Evolutionary conservation across 2,329 filamentous ascomycete genomes (phyloP).

Genomic region (Monosporascus sp.): DNA sequence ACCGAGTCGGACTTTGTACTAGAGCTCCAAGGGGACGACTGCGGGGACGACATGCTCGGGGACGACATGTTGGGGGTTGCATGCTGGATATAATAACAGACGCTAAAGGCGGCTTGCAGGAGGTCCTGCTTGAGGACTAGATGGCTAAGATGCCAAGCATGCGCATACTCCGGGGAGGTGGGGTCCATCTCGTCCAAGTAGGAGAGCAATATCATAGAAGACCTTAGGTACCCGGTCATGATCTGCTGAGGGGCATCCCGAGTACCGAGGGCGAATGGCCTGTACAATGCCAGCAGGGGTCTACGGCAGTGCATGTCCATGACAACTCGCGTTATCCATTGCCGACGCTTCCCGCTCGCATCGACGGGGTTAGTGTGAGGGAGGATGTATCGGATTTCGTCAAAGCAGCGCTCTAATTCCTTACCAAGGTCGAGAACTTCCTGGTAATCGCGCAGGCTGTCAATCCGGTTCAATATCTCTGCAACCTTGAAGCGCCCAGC

Average conservation of each 20-base stretch:
- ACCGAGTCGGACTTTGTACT: slow-evolving; percentile 12
- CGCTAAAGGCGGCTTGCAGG: slow-evolving; percentile 47
- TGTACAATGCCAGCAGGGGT: slow-evolving; percentile 47
- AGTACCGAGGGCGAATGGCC: slow-evolving; percentile 49
- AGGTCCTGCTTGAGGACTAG: slow-evolving; percentile 49
- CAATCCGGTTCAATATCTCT: slow-evolving; percentile 45
- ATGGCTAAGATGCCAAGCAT: slow-evolving; percentile 47
- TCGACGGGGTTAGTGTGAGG: slow-evolving; percentile 39
- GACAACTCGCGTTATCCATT: slow-evolving; percentile 45
- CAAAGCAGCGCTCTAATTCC: slow-evolving; percentile 48
- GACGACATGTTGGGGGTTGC: slow-evolving; percentile 11
- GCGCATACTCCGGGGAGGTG: slow-evolving; percentile 37
- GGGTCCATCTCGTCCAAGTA: slow-evolving; percentile 51
- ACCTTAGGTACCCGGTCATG: slow-evolving; percentile 45
- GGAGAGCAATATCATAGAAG: slow-evolving; percentile 49
- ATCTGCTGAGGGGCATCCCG: slow-evolving; percentile 46
- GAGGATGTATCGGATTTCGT: slow-evolving; percentile 49
- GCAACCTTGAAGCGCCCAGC: slow-evolving; percentile 43
- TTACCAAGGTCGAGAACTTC: slow-evolving; percentile 48
- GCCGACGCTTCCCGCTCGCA: slow-evolving; percentile 39
- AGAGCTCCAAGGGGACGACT: slow-evolving; percentile 10
- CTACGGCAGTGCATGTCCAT: slow-evolving; percentile 51
- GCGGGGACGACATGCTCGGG: slow-evolving; percentile 5
- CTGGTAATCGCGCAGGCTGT: slow-evolving; percentile 46
- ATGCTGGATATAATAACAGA: slow-evolving; percentile 49